Base-by-base conservation (phyloP, 2,329 filamentous ascomycete species). In the Pestalotiopsis sp. region DNA sequence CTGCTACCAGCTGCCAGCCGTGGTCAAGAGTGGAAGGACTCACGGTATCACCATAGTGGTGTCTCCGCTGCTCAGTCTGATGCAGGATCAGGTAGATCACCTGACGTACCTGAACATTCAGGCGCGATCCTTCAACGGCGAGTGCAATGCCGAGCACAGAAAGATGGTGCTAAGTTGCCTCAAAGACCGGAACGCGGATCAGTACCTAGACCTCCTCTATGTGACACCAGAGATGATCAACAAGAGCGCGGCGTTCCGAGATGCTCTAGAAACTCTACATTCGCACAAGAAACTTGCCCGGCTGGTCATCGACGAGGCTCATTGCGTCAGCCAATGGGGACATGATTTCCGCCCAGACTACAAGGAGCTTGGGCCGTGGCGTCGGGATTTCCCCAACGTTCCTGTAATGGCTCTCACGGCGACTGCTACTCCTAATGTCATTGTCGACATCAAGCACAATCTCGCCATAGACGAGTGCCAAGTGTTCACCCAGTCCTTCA, bases 311-410 rank as follows among this genome's bases (percentile, higher is more conserved):
- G 96, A 99, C 73, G 97, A 99, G 81, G 96, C 96, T n/a, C 96
- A 99, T 78, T 99, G 96, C 78, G 95, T 99, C 30, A 98, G 96
- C 78, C 94, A 99, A 83, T 99, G 96, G 96, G 96, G 96, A 0
- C 96, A 99, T 73, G 96, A 99, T 78, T 99, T 99, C 77, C 89
- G 97, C 59, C 95, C 94, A 0, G 95, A 98, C 77, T 99, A 99
- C 82, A 97, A 97, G 79, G 87, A 88, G 38, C 84, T 99, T 3
- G 94, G 94, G 35, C 86, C 89, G 68, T 83, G 98, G 57, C 88
- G 95, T 62, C 78, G 82, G 55, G 88, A 87, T 65, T 95, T 95
- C 73, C 89, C 91, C 0, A 87, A 88, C 1, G 92, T 98, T 3
- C 96, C 96, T 1, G 86, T 98, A 55, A 97, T 99, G 88, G 96